Percentiles rank a stretch among this genome's conserved stretches.
Evolutionary conservation across 768 basidiomycete genomes (phyloP).

Genomic region (Candolleomyces aberdarensis): DNA sequence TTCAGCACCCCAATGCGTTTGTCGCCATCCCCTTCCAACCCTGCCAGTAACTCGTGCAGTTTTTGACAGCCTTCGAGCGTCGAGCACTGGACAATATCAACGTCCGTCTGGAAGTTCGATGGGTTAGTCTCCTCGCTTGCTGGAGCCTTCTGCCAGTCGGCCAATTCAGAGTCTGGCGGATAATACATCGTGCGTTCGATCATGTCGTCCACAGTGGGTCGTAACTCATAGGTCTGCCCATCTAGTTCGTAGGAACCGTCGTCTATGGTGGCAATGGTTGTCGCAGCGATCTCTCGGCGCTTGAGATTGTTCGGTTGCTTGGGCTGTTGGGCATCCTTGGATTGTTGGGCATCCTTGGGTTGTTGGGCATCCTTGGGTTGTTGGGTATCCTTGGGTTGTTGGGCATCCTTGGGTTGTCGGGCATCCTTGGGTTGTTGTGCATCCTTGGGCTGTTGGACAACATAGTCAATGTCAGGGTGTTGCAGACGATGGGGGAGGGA

Average conservation of each 20-base stretch:
- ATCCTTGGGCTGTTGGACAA: not conserved
- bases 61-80: conserved; percentile 48
- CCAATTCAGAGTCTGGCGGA: conserved; percentile 41
- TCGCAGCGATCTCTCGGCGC: conserved; percentile 38
- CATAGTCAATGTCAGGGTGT: not conserved
- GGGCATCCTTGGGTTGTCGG: not conserved
- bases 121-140: not conserved
- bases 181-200: conserved; percentile 48
- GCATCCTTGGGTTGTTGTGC: not conserved
- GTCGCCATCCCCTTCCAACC: not conserved
- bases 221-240: conserved; percentile 24
- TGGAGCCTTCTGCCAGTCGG: conserved; percentile 36
- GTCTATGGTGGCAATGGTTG: conserved; percentile 47
- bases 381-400: not conserved
- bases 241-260: conserved; percentile 35
- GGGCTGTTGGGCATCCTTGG: not conserved
- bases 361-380: not conserved
- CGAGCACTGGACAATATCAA: conserved; percentile 45
- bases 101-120: conserved; percentile 10
- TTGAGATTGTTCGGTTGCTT: not conserved
- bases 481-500: not conserved
- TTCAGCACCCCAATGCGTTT: conserved; percentile 57
- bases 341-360: not conserved
- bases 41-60: conserved; percentile 12
- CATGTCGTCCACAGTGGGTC: conserved; percentile 19